Conservation (phyloP, 495 filamentous ascomycete species). For the Penicillium malachiteum region DNA sequence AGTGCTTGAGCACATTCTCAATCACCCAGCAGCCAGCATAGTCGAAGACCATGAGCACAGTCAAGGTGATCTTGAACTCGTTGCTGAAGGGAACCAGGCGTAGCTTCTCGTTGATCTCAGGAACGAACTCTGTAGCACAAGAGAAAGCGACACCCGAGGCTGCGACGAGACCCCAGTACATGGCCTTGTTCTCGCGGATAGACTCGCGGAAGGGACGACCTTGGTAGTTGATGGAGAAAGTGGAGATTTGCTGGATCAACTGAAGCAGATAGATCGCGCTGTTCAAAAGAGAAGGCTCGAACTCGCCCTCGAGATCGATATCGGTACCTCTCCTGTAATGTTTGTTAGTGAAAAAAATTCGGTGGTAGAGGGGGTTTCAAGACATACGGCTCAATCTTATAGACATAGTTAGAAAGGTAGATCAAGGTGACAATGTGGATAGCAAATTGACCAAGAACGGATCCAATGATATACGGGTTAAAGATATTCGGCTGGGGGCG, state of each 20-base stretch:
- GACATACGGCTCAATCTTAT: slow-evolving; percentile 75
- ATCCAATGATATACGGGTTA: slow-evolving; percentile 98
- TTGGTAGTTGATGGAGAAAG: slow-evolving; percentile 99
- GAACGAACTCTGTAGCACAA: slow-evolving; percentile 94
- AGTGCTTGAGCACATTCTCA: slow-evolving; percentile 79
- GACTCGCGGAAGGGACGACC: slow-evolving; percentile 96
- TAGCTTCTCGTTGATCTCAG: slow-evolving; percentile 92
- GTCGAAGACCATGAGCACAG: slow-evolving; percentile 81
- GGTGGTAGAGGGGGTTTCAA: neutral
- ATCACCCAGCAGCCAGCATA: slow-evolving; percentile 86
- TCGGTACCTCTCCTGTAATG: slow-evolving; percentile 60
- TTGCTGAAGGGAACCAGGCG: slow-evolving; percentile 86
- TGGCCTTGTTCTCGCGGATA: slow-evolving; percentile 91
- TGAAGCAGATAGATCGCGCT: slow-evolving; percentile 96
- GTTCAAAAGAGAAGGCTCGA: slow-evolving; percentile 91
- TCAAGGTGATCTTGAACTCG: slow-evolving; percentile 89
- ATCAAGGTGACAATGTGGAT: slow-evolving; percentile 93
- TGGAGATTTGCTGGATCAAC: slow-evolving; percentile 98
- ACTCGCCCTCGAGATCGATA: slow-evolving; percentile 93
- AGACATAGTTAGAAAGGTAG: slow-evolving; percentile 89
- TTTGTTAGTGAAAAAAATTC: slow-evolving; percentile 22
- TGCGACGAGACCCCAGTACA: slow-evolving; percentile 94
- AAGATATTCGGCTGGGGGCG: slow-evolving; percentile 98
- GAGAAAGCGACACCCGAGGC: slow-evolving; percentile 90
- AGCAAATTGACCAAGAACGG: slow-evolving; percentile 95